These are phyloP conservation scores for Phaseolus lunatus DNA, from an alignment of 306 rosid species.

Conservation along the genomic window DNA sequence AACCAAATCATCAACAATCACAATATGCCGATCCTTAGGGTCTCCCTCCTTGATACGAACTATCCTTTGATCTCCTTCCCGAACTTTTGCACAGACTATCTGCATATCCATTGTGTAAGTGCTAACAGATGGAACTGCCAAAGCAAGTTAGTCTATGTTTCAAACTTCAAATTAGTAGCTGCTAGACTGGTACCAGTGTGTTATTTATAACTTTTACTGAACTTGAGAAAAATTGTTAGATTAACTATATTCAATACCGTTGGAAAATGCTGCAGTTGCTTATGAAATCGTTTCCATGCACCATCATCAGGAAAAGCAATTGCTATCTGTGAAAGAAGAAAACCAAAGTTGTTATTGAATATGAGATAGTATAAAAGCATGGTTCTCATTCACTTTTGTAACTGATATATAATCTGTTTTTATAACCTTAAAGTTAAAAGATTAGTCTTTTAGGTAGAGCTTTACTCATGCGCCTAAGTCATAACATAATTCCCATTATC, in stretches of 20 bases:
- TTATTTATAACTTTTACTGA: constrained; percentile 21
- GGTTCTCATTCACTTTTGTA: constrained; percentile 1
- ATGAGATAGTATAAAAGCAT: constrained; percentile 25
- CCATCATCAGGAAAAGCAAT: constrained; percentile 99
- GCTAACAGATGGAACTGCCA: constrained; percentile 29
- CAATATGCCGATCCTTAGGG: constrained; percentile 83
- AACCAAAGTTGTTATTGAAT: constrained; percentile 23
- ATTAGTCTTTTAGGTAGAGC: background rate
- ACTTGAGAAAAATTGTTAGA: constrained; percentile 33
- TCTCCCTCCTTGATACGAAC: constrained; percentile 97
- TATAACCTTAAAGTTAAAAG: background rate
- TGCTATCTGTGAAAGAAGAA: constrained; percentile 65
- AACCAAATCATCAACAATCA: constrained; percentile 98
- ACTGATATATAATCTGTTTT: too few relatives aligned
- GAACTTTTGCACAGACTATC: constrained; percentile 97
- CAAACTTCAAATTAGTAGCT: constrained; percentile 37
- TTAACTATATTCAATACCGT: constrained; percentile 58
- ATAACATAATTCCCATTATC: constrained; percentile 3
- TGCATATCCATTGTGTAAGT: constrained; percentile 49
- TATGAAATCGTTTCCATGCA: constrained; percentile 98
- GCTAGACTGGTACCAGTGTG: constrained; percentile 3
- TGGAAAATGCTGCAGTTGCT: constrained; percentile 93
- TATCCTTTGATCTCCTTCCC: constrained; percentile 93
- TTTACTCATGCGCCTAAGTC: background rate
- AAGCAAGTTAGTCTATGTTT: constrained; percentile 22